Evolutionary conservation across 352 stramenopile species (phyloP).

Genomic region (Phytophthora sp.): DNA sequence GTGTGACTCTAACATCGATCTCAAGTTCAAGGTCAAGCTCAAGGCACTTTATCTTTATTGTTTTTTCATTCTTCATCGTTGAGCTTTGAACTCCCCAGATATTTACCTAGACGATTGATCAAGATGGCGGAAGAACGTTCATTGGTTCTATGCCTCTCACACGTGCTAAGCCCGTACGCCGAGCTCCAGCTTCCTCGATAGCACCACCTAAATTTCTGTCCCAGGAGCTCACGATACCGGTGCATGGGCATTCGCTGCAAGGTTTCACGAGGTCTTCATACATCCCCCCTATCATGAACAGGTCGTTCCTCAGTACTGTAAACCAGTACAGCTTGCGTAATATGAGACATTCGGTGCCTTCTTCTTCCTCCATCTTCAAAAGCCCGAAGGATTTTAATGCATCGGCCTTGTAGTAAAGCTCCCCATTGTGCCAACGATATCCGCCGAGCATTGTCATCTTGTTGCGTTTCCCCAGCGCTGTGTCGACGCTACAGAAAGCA

Average conservation of each 20-base stretch:
- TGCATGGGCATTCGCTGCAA: slow-evolving; percentile 9
- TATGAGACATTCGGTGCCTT: slow-evolving; percentile 9
- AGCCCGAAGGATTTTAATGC: slow-evolving; percentile 26
- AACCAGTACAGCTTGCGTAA: slow-evolving; percentile 30
- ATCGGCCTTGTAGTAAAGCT: slow-evolving; percentile 25
- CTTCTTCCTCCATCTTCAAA: slow-evolving; percentile 22
- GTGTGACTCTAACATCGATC: no score
- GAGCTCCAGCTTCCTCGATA: background rate
- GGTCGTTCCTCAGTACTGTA: slow-evolving; percentile 10
- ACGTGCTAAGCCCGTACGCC: background rate
- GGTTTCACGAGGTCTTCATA: slow-evolving; percentile 8
- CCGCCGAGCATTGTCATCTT: slow-evolving; percentile 36
- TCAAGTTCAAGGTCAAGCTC: background rate
- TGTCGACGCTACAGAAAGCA: slow-evolving; percentile 25
- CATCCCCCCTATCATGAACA: slow-evolving; percentile 19
- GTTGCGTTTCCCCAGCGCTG: slow-evolving; percentile 14
- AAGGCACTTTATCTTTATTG: no score
- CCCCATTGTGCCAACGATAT: slow-evolving; percentile 15
- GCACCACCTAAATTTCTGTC: slow-evolving; percentile 9
- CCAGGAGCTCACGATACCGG: slow-evolving; percentile 9
- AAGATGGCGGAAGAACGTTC: slow-evolving; percentile 6
- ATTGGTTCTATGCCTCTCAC: background rate
- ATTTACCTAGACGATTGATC: background rate
- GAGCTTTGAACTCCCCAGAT: background rate
- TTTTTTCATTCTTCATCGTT: no score